Evolutionary conservation across 331 rosid species (phyloP).

Genomic region (Erythrophleum ivorense): DNA sequence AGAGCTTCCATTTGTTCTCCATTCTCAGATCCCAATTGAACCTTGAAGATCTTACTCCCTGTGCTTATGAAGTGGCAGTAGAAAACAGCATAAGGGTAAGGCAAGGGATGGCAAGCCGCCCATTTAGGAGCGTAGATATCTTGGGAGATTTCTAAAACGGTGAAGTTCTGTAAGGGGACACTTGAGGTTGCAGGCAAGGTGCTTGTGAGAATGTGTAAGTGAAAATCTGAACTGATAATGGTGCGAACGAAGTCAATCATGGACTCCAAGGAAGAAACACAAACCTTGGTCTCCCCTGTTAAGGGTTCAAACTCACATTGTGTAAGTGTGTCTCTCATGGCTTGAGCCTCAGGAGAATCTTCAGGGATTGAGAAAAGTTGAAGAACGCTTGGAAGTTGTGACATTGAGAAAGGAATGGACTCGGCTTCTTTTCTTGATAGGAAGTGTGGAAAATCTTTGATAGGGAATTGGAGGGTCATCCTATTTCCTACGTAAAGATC

Average conservation of each 20-base stretch:
- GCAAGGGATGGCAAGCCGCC: slow-evolving; percentile 63
- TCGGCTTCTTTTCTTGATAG: slow-evolving; percentile 52
- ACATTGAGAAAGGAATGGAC: slow-evolving; percentile 59
- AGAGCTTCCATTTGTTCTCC: slow-evolving; percentile 57
- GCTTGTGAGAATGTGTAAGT: slow-evolving; percentile 44
- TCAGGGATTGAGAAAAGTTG: slow-evolving; percentile 59
- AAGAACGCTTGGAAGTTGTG: slow-evolving; percentile 57
- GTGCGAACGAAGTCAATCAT: slow-evolving; percentile 49
- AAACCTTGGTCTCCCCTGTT: slow-evolving; percentile 58
- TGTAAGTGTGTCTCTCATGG: slow-evolving; percentile 49
- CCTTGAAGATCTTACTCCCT: slow-evolving; percentile 59
- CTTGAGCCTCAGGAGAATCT: slow-evolving; percentile 49
- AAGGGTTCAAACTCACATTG: slow-evolving; percentile 51
- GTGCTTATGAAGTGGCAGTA: slow-evolving; percentile 60
- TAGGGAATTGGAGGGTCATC: slow-evolving; percentile 62
- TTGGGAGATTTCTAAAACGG: slow-evolving; percentile 46
- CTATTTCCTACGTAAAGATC: slow-evolving; percentile 50
- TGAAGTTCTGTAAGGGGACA: slow-evolving; percentile 50
- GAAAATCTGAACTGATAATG: slow-evolving; percentile 42
- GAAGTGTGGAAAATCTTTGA: slow-evolving; percentile 46
- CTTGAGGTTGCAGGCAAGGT: slow-evolving; percentile 44
- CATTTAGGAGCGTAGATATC: slow-evolving; percentile 58
- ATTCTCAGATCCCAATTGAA: slow-evolving; percentile 47
- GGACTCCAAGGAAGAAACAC: slow-evolving; percentile 68
- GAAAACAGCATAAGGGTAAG: slow-evolving; percentile 58